Base-by-base conservation (phyloP, 2,329 filamentous ascomycete genomes). In the Sphaerulina vaccinii region DNA sequence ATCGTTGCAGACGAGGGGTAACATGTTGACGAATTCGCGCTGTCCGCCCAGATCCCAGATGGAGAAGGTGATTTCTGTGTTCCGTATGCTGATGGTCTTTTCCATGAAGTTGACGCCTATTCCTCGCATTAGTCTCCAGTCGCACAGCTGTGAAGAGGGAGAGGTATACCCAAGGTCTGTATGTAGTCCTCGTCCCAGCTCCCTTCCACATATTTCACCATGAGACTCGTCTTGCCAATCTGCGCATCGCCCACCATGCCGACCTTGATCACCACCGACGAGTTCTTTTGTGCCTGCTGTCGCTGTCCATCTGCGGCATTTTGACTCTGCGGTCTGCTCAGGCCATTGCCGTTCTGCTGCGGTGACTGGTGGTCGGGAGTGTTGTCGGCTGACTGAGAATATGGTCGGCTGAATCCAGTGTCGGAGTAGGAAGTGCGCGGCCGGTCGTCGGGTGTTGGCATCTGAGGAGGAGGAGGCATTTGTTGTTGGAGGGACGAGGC, bases 161-260 rank as follows among this genome's bases (percentile, higher is more conserved):
- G n/a, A n/a, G n/a, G n/a, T n/a, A n/a, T 72, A 86, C 83, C 93
- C 38, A 99, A 77, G 18, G 93, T 99, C 75, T 99, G 93, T 67
- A 99, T 99, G 73, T 99, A 99, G 71, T 99, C 93, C 75, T 99
- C 93, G 71, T 99, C 93, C 90, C 93, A 99, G 73, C 91, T 96
- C 54, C 93, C 93, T 75, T 99, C 93, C 50, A 99, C 93, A 68
- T 99, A 99, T 73, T 99, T 99, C 68, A 99, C 93, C 93, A 99
- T 99, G 69, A 99, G 75, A 59, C 91, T 96, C 15, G 93, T 99
- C 81, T 99, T 99, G 68, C 93, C 93, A 63, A 99, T 99, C 73
- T 99, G 93, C 52, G 93, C 93, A 75, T 99, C 93, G 40, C 93
- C 93, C 39, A 99, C 93, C 93, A 99, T 99, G 67, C 93, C 93